Conservation (phyloP, 2,329 filamentous ascomycete genomes). For the Monosporascus sp. region DNA sequence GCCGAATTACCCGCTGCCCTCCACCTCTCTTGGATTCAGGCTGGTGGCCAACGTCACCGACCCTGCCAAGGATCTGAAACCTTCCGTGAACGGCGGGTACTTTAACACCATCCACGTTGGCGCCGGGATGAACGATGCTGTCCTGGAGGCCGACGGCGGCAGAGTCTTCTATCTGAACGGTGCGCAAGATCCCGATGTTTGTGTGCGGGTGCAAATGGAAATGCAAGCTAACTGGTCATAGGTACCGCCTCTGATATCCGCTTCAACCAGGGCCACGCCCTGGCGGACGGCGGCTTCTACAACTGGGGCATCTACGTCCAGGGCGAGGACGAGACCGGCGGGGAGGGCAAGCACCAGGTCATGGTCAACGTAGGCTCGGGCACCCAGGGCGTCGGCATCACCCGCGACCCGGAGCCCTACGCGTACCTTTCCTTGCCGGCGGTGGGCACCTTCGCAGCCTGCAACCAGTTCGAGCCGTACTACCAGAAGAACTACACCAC, state of each 20-base stretch:
- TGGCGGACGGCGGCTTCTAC: conserved; percentile 36
- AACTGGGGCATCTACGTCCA: conserved; percentile 33
- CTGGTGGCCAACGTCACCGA: conserved; percentile 42
- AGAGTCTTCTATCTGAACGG: conserved; percentile 45
- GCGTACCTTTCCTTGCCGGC: conserved; percentile 22
- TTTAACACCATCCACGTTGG: conserved; percentile 39
- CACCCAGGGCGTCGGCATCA: conserved; percentile 29
- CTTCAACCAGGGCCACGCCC: conserved; percentile 25
- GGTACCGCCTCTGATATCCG: conserved; percentile 30
- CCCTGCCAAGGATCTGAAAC: conserved; percentile 32
- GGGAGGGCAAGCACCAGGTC: conserved; percentile 21
- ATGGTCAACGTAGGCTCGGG: conserved; percentile 32
- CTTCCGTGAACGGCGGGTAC: conserved; percentile 34
- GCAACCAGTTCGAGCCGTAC: conserved; percentile 36
- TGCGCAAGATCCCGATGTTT: no score
- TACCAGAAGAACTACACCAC: conserved; percentile 33
- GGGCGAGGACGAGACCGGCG: conserved; percentile 12
- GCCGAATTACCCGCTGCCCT: conserved; percentile 14
- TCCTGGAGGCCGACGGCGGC: conserved; percentile 23
- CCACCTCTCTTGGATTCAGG: conserved; percentile 28
- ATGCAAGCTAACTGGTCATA: no score
- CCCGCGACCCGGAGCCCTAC: conserved; percentile 30
- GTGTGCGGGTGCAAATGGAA: no score
- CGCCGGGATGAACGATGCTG: conserved; percentile 34
- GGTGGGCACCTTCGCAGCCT: conserved; percentile 34